phyloP scores from a whole-genome alignment of 371 early-diverging fungal species.

The Paraphysoderma sedebokerense region DNA sequence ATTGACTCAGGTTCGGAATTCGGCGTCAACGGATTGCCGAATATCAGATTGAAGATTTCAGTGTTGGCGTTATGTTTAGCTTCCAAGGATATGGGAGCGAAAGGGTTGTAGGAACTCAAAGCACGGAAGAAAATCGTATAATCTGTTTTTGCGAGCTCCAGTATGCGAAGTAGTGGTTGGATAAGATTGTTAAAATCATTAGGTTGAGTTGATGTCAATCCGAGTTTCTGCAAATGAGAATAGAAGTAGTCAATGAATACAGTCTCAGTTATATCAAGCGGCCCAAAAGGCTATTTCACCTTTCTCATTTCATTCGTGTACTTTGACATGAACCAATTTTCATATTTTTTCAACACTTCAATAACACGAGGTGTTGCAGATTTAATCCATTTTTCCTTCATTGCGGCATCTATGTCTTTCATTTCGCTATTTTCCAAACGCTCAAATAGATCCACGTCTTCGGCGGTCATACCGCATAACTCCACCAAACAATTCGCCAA shows the following conservation, averaged over 20 bases:
- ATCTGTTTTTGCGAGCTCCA: constrained; percentile 38
- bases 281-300: constrained; percentile 19
- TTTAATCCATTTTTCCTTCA: constrained; percentile 1
- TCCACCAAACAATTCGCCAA: constrained; percentile 47
- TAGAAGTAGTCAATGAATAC: background rate
- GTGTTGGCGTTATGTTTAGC: background rate
- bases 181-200: constrained; percentile 36
- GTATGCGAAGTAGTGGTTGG: constrained; percentile 46
- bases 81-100: background rate
- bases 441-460: constrained; percentile 14
- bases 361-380: constrained; percentile 1
- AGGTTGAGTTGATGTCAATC: constrained; percentile 6
- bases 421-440: constrained; percentile 5
- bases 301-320: constrained; percentile 40
- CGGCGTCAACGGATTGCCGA: background rate
- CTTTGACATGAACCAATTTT: constrained; percentile 24
- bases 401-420: background rate
- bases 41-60: no score
- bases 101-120: constrained; percentile 20
- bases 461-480: constrained; percentile 39
- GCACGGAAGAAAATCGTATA: constrained; percentile 55
- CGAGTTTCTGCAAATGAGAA: constrained; percentile 19
- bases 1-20: background rate
- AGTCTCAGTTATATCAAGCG: no score
- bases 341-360: constrained; percentile 10